Conservation (phyloP, 768 basidiomycete species). For the Tricholoma flavovirens region DNA sequence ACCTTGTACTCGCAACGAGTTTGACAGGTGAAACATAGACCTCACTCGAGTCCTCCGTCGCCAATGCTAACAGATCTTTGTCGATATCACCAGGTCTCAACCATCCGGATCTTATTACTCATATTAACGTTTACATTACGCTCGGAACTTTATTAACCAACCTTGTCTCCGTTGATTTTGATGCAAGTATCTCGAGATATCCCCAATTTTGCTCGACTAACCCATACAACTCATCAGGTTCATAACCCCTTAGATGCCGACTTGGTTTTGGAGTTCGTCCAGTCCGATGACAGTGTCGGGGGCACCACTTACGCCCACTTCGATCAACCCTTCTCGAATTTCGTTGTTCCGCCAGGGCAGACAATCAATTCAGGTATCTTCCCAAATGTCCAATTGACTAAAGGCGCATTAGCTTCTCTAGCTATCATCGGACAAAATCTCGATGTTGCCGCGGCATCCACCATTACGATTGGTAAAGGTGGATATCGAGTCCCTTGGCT, state of each 20-base stretch:
- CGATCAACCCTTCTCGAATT: slow-evolving; percentile 45
- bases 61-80: background rate
- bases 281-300: slow-evolving; percentile 47
- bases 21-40: slow-evolving; percentile 35
- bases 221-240: slow-evolving; percentile 24
- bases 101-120: slow-evolving; percentile 50
- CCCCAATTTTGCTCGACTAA: background rate
- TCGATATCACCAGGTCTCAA: slow-evolving; percentile 34
- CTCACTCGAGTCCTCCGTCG: background rate
- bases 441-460: slow-evolving; percentile 48
- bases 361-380: slow-evolving; percentile 60
- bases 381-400: slow-evolving; percentile 48
- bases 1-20: slow-evolving; percentile 43
- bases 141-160: slow-evolving; percentile 43
- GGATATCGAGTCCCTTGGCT: slow-evolving; percentile 67
- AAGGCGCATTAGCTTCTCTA: slow-evolving; percentile 54
- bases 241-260: slow-evolving; percentile 55
- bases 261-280: slow-evolving; percentile 51
- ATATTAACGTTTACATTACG: slow-evolving; percentile 49
- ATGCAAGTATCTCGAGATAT: slow-evolving; percentile 31
- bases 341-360: slow-evolving; percentile 50
- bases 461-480: slow-evolving; percentile 40
- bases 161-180: slow-evolving; percentile 49
- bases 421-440: slow-evolving; percentile 48
- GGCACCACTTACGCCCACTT: slow-evolving; percentile 56